Base-by-base conservation (phyloP, 192 early-diverging fungal genomes). In the Coemansia sp. region DNA sequence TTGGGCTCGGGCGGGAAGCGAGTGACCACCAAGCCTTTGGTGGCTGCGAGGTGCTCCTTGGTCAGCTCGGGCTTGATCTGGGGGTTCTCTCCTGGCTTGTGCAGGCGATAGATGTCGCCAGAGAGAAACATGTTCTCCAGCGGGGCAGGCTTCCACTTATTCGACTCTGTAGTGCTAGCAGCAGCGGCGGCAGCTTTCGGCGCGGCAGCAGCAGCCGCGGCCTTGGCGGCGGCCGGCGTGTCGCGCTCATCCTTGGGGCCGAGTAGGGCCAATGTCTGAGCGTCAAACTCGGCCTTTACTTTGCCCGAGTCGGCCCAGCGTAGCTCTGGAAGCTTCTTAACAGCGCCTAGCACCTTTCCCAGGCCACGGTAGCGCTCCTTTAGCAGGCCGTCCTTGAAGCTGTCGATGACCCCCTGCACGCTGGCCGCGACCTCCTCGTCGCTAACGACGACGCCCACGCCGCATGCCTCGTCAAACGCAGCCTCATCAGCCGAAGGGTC, bases 1-100 rank as follows among this genome's bases (percentile, higher is more conserved):
- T 99, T 99, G 59, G 98, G 98, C 87, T 99, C 98, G 59, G 98
- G 98, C 24, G 98, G 98, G 86, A 99, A 99, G 39, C 98, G 95
- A 14, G 98, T 99, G 17, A 98, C 68, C 14, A 99, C 97, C 69
- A 89, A 89, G 17, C 94, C 94, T 41, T 91, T 91, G 1, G 98
- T 99, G 6, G 89, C 89, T 58, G 90, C 88, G 35, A 99, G 84
- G 73, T 99, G 98, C 77, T 90, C 88, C 29, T 85, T 86, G 89
- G 94, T 97, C 56, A 99, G 82, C 71, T 90, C 87, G 9, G 92
- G 91, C 56, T 94, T 92, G 79, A 98, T 94, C 85, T 99, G 98
- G 22, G 90, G 90, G 81, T 99, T 99, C 63, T 89, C 97, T 56
- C 98, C 98, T 17, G 94, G 90, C 64, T 94, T 94, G 84, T 99